Conservation (phyloP, 345 rosid species). For the Cardamine occulta region DNA sequence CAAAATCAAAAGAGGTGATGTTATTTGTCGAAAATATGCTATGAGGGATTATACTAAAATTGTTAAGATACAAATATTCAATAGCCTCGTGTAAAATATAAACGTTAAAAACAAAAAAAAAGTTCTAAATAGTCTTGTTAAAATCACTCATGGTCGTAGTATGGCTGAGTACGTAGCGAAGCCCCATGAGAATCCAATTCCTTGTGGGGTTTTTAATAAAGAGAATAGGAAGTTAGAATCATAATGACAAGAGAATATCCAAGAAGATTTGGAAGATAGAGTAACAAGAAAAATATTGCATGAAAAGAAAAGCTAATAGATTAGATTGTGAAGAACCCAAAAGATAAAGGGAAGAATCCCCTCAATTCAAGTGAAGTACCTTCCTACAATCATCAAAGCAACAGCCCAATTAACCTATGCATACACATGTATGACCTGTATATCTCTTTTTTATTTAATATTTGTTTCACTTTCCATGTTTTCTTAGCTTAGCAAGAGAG, state of each 20-base stretch:
- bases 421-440: conserved; percentile 21
- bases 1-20: not conserved
- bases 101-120: not conserved
- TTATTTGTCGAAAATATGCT: not conserved
- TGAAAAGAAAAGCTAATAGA: conserved; percentile 46
- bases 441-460: not conserved
- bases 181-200: conserved; percentile 43
- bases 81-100: not conserved
- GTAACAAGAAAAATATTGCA: conserved; percentile 46
- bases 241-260: conserved; percentile 45
- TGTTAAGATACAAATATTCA: not conserved
- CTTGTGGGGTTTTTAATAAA: conserved; percentile 38
- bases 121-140: not conserved
- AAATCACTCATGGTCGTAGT: conserved; percentile 18
- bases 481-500: conserved; percentile 42
- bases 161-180: conserved; percentile 32
- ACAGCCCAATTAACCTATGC: conserved; percentile 33
- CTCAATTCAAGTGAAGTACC: conserved; percentile 44
- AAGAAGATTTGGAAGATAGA: conserved; percentile 41
- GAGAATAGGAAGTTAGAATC: conserved; percentile 36
- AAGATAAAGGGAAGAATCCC: conserved; percentile 46
- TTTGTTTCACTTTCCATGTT: conserved; percentile 11
- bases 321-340: conserved; percentile 44
- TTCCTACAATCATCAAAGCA: conserved; percentile 44
- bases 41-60: not conserved